Evolutionary conservation across 805 yeast species (phyloP), one percentile per base, ranked within the genome.

Genomic region (Lachancea meyersii): DNA sequence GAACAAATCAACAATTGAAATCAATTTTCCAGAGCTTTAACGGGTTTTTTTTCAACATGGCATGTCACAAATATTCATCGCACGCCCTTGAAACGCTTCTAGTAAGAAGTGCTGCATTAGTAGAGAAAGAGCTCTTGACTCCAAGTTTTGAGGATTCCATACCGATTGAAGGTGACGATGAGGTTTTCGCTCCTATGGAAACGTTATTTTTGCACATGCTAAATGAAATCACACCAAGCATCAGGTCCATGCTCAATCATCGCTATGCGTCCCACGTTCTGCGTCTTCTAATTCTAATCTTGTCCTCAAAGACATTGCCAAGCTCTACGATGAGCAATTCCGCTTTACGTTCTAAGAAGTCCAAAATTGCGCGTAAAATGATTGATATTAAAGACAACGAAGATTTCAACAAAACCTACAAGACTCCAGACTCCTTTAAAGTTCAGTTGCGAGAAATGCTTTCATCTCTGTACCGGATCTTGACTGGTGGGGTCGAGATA

Each of bases 321-420:
- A 80, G 89, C 4, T 66, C 88, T 0, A 76, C 82, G 1, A 72
- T 72, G 55, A 73, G 81, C 20, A 80, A 79, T 56, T 83, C 89
- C 1, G 75, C 83, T 5, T 69, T 87, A 50, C 76, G 97, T 58
- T 82, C 94, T 22, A 87, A 86, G 58, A 83, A 73, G 64, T 84
- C 87, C 39, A 88, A 78, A 63, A 83, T 80, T 63, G 96, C 97
- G 5, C 79, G 97, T 61, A 88, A 88, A 60, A 86, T 86, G 95
- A 86, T 87, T 55, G 93, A 85, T 52, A 81, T 87, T 35, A 80
- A 80, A 54, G 95, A 86, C 60, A 81, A 73, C 48, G 82, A 80
- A 13, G 88, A 82, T 50, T 82, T 80, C 54, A 72, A 77, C 55
- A 70, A 75, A 45, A 67, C 80, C 0, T 85, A 77, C 58, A 85